Evolutionary conservation across 2,329 filamentous ascomycete genomes (phyloP).

Genomic region (Colletotrichum plurivorum): DNA sequence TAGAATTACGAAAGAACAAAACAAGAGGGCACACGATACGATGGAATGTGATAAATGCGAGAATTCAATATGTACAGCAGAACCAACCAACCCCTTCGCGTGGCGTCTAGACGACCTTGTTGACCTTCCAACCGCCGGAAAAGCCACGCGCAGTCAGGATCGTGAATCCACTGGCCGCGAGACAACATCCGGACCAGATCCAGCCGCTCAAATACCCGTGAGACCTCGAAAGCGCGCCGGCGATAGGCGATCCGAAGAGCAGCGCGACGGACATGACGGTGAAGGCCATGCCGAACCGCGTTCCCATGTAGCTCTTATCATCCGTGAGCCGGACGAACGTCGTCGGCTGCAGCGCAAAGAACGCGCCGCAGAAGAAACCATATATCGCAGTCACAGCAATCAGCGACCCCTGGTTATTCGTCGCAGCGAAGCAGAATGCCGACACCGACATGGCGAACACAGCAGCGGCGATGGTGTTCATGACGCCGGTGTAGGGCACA

Average conservation of each 20-base stretch:
- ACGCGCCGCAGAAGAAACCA: conserved; percentile 48
- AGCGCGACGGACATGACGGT: conserved; percentile 48
- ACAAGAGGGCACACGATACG: background rate
- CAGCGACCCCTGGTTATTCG: conserved; percentile 32
- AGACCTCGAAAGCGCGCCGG: conserved; percentile 46
- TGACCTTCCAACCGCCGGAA: conserved; percentile 30
- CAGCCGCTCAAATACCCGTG: conserved; percentile 36
- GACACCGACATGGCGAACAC: conserved; percentile 43
- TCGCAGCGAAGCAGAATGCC: conserved; percentile 23
- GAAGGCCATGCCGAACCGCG: conserved; percentile 56
- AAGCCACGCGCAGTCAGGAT: conserved; percentile 24
- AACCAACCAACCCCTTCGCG: background rate
- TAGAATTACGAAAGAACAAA: too few relatives aligned
- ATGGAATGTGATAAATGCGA: background rate
- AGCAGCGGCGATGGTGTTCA: conserved; percentile 47
- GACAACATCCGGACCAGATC: conserved; percentile 37
- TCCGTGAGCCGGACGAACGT: conserved; percentile 51
- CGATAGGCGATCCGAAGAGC: conserved; percentile 49
- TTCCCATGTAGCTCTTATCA: conserved; percentile 52
- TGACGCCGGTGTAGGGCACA: conserved; percentile 49
- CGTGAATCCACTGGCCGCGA: conserved; percentile 22
- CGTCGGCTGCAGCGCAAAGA: conserved; percentile 55
- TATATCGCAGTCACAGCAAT: conserved; percentile 39
- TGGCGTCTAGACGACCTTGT: conserved; percentile 15
- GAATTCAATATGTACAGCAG: background rate